These are phyloP conservation scores for Guyanaporus albipodus DNA, from an alignment of 768 basidiomycete species.

Conservation along the genomic window DNA sequence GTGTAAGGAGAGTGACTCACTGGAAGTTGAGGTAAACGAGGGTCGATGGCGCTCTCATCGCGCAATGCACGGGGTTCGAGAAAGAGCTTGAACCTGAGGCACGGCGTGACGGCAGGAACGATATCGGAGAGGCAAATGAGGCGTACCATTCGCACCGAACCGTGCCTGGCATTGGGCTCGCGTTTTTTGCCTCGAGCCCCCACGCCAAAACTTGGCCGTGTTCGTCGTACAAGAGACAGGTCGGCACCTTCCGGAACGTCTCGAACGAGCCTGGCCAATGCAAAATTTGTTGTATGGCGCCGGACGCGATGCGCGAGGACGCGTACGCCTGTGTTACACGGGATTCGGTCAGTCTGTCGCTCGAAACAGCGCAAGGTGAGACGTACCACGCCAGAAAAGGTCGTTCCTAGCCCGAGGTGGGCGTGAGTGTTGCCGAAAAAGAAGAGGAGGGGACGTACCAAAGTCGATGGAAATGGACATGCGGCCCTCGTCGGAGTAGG, in stretches of 20 bases:
- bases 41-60: conserved; percentile 66
- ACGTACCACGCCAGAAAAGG: conserved; percentile 83
- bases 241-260: conserved; percentile 83
- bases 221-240: conserved; percentile 79
- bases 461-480: conserved; percentile 83
- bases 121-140: background rate
- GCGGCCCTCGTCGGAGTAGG: conserved; percentile 60
- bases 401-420: conserved; percentile 54
- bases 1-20: conserved; percentile 51
- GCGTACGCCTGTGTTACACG: conserved; percentile 63
- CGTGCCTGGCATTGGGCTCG: conserved; percentile 62
- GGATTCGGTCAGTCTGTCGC: conserved; percentile 6
- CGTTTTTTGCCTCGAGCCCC: conserved; percentile 86
- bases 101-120: too few relatives aligned
- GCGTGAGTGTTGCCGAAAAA: background rate
- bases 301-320: conserved; percentile 76
- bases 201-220: conserved; percentile 71
- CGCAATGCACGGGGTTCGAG: conserved; percentile 79
- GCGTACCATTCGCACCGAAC: conserved; percentile 52
- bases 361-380: too few relatives aligned
- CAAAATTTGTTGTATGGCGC: conserved; percentile 78
- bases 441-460: conserved; percentile 44
- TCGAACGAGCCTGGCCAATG: conserved; percentile 85
- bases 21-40: conserved; percentile 73
- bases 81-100: conserved; percentile 74